Base-by-base conservation (phyloP, 345 rosid genomes). In the Triadica sebifera region DNA sequence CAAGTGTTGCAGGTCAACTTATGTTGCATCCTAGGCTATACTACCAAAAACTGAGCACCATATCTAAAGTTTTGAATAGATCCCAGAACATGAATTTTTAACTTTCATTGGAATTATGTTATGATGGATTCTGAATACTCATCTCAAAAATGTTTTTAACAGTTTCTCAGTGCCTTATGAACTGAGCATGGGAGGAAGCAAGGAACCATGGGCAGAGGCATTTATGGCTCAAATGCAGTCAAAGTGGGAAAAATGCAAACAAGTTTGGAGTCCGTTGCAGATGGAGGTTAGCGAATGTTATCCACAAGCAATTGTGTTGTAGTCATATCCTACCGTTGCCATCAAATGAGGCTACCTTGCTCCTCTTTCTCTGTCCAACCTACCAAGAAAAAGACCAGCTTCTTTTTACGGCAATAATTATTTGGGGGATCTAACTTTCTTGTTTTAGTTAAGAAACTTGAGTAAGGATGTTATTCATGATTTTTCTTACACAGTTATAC, bases 161-260 rank as follows among this genome's bases (percentile, higher is more conserved):
- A 94, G 98, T 77, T 94, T 94, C 77, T 90, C 97, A 0, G 97
- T 90, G 81, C 98, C 97, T 6, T 92, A 84, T 70, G 97, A 92
- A 24, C 83, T 92, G 80, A 94, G 98, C 90, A 89, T 89, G 93
- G 87, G 85, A 73, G 96, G 94, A 58, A 77, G 80, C 73, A 86
- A 86, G 8, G 98, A 94, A 73, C 83, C 82, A 1, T 90, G 97
- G 97, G 98, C 91, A 1, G 87, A 80, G 82, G 72, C 69, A 60
- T 89, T 92, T 81, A 63, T 92, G 45, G 83, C 76, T 46, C 72
- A 65, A 64, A 76, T 94, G 88, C 84, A 75, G 24, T 82, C 78
- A 8, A 88, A 84, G 75, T 82, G 90, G 92, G 89, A 79, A 80
- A 81, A 77, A 53, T 81, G 96, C 88, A 92, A 86, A 81, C 79